Conservation (phyloP, 2,329 filamentous ascomycete genomes). For the Rhynchosporium secalis region DNA sequence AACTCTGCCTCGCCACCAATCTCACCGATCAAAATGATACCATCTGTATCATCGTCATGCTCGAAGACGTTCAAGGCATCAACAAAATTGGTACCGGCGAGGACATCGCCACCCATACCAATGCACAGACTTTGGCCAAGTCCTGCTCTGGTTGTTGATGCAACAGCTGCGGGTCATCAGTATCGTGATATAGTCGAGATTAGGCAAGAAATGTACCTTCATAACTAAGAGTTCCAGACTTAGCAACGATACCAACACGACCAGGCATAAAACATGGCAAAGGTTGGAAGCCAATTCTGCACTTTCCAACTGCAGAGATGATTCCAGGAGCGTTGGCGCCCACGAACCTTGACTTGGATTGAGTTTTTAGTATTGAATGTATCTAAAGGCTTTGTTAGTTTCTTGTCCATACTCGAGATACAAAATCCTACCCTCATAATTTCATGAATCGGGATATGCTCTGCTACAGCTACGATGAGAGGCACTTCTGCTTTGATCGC, state of each 20-base stretch:
- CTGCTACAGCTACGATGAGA: conserved; percentile 72
- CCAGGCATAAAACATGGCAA: conserved; percentile 70
- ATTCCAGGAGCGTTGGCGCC: conserved; percentile 75
- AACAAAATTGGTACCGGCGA: conserved; percentile 72
- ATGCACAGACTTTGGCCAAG: conserved; percentile 73
- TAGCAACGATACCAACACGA: conserved; percentile 68
- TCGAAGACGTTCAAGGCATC: conserved; percentile 69
- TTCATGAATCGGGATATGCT: conserved; percentile 74
- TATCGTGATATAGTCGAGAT: background rate
- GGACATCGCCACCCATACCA: conserved; percentile 70
- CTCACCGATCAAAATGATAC: conserved; percentile 67
- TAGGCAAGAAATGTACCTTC: conserved; percentile 46
- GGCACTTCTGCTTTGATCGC: conserved; percentile 76
- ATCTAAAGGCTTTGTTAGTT: conserved; percentile 47
- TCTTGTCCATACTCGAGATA: background rate
- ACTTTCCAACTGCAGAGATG: conserved; percentile 68
- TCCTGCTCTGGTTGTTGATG: conserved; percentile 66
- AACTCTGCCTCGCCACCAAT: conserved; percentile 66
- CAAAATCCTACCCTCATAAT: conserved; percentile 58
- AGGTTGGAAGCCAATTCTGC: conserved; percentile 75
- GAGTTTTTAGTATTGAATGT: conserved; percentile 66
- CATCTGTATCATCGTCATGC: conserved; percentile 63
- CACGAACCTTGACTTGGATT: conserved; percentile 67
- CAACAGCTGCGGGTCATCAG: conserved; percentile 52
- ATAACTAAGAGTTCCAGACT: conserved; percentile 73